Conservation (phyloP, 495 filamentous ascomycete species). For the Daldinia decipiens region DNA sequence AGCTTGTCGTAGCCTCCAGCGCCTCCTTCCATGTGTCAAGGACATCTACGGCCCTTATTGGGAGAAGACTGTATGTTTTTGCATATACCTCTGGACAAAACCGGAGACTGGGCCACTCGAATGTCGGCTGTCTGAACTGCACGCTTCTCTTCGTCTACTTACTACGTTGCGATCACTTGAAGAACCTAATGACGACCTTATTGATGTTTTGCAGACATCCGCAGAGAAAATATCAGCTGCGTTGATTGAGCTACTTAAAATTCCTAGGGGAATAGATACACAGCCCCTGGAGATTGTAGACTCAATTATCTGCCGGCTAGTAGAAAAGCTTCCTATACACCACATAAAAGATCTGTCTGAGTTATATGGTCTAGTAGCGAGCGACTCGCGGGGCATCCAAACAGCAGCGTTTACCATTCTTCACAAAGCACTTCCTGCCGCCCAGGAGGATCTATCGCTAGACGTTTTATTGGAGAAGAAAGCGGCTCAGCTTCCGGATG, state of each 20-base stretch:
- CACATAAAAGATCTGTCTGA: constrained; percentile 67
- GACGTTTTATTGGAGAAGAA: constrained; percentile 81
- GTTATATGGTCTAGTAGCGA: constrained; percentile 77
- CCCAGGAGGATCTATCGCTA: constrained; percentile 85
- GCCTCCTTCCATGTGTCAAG: constrained; percentile 74
- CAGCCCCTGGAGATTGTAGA: constrained; percentile 68
- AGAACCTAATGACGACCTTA: constrained; percentile 85
- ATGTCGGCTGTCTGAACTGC: constrained; percentile 65
- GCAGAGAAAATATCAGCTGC: constrained; percentile 60
- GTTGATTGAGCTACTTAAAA: constrained; percentile 70
- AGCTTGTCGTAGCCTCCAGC: constrained; percentile 67
- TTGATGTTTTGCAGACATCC: constrained; percentile 72
- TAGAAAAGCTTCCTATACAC: constrained; percentile 66
- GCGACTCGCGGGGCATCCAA: constrained; percentile 78
- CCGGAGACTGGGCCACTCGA: constrained; percentile 49
- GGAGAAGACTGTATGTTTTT: constrained; percentile 70
- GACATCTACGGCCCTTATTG: constrained; percentile 89
- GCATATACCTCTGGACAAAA: constrained; percentile 65
- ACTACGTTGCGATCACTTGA: constrained; percentile 64
- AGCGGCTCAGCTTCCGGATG: constrained; percentile 71
- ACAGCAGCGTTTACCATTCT: constrained; percentile 83
- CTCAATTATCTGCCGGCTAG: constrained; percentile 69
- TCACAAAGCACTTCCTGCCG: constrained; percentile 75
- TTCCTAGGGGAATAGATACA: constrained; percentile 50
- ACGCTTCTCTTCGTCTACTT: constrained; percentile 78